These are phyloP conservation scores for Solanum etuberosum DNA, from an alignment of 257 asterid species.

Conservation along the genomic window DNA sequence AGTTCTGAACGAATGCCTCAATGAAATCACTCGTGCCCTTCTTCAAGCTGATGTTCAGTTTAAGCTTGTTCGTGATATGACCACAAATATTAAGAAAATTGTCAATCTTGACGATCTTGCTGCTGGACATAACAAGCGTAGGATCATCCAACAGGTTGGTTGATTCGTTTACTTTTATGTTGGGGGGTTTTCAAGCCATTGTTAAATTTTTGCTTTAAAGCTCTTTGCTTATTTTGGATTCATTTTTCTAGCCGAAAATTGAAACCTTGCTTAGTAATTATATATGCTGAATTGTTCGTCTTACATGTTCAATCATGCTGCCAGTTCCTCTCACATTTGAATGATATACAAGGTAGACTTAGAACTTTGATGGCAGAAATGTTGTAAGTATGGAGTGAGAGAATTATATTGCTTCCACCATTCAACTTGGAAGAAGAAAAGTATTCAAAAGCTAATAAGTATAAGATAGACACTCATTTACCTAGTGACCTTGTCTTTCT, in stretches of 20 bases:
- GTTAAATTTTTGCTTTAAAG: background rate
- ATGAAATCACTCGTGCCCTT: slow-evolving; percentile 80
- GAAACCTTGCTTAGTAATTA: background rate
- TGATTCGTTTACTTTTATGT: background rate
- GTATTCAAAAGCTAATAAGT: background rate
- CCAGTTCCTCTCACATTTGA: background rate
- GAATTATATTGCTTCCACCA: background rate
- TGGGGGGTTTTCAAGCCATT: background rate
- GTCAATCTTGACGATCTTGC: slow-evolving; percentile 86
- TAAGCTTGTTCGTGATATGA: slow-evolving; percentile 76
- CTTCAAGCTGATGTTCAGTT: slow-evolving; percentile 81
- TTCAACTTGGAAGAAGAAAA: background rate
- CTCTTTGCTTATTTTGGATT: background rate
- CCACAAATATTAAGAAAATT: slow-evolving; percentile 62
- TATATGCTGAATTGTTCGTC: background rate
- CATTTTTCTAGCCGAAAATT: background rate
- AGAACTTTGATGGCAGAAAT: background rate
- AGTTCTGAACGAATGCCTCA: slow-evolving; percentile 71
- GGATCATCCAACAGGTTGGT: slow-evolving; percentile 61
- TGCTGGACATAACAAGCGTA: slow-evolving; percentile 86
- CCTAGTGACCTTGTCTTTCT: background rate
- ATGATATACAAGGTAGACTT: background rate
- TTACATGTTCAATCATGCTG: background rate
- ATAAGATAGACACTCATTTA: background rate
- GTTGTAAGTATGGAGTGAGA: background rate